Evolutionary conservation across 257 asterid genomes (phyloP), one percentile per base, ranked within the genome.

Genomic region (Avicennia marina): DNA sequence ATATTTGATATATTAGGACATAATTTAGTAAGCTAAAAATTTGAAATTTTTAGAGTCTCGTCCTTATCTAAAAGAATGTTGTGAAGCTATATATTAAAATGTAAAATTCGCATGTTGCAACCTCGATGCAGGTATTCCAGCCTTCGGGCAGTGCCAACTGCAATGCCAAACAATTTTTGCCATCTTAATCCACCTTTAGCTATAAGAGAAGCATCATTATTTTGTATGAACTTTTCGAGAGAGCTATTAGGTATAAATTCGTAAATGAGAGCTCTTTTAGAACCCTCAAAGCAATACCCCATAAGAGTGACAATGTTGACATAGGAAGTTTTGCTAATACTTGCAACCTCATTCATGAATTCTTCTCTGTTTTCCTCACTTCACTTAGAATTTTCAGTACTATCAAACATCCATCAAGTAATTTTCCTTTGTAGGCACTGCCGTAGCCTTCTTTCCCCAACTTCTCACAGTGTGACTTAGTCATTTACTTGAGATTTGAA

Each of bases 361-460:
- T 71, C 81, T 47, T 76, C 75, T 19, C 71, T 73, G 2, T 33
- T 69, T 7, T 33, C 60, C 2, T 36, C 0, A 69, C 26, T 15
- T 45, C 74, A 11, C 32, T 65, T 13, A 78, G 11, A 11, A 78
- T 62, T 33, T 78, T 78, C n/a, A 74, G 76, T 1, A 78, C 78
- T 3, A 78, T 76, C 0, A 9, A 64, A 18, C 17, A 53, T 4
- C 76, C 72, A 13, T 71, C 64, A 0, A 10, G 34, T 33, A 65
- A n/a, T 7, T 21, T 58, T 8, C 84, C 84, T 68, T 61, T 74
- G n/a, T 71, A 78, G 0, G 74, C 76, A 4, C 38, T 53, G 0
- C 81, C 76, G 22, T 40, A 78, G 4, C 81, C 81, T 44, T 81
- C 81, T 49, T 68, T 60, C 0, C 84, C 84, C 5, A 78, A 53